These are phyloP conservation scores for Penstemon davidsonii DNA, from an alignment of 257 asterid species.

Conservation along the genomic window DNA sequence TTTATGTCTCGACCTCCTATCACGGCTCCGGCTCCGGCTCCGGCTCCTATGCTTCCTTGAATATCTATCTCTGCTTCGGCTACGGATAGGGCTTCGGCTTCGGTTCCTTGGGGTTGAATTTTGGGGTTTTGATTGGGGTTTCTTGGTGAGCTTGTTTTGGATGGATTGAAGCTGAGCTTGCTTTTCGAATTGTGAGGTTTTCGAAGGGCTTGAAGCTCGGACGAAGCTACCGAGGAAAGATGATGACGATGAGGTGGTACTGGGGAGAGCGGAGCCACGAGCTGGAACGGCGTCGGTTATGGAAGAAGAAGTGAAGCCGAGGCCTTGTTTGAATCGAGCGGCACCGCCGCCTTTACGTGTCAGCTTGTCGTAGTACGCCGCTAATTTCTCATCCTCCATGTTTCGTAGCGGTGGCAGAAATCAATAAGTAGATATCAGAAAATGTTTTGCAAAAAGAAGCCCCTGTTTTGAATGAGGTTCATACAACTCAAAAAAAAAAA, in stretches of 20 bases:
- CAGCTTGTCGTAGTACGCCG: conserved; percentile 88
- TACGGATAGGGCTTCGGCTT: conserved; percentile 36
- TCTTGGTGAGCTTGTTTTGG: conserved; percentile 68
- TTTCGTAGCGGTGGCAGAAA: conserved; percentile 13
- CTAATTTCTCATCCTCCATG: conserved; percentile 95
- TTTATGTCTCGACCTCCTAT: conserved; percentile 33
- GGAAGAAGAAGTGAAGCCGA: conserved; percentile 68
- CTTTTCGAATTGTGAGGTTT: conserved; percentile 49
- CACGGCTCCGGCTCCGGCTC: conserved; percentile 42
- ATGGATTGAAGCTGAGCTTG: conserved; percentile 65
- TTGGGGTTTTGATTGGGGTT: conserved; percentile 33
- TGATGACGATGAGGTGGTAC: conserved; percentile 55
- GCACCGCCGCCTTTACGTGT: conserved; percentile 90
- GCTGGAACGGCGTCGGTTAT: conserved; percentile 46
- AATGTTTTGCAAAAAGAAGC: no score
- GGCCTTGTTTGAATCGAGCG: conserved; percentile 87
- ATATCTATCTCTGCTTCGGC: not conserved
- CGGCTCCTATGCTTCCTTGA: conserved; percentile 26
- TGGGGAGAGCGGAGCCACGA: conserved; percentile 66
- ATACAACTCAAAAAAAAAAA: no score
- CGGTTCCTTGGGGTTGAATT: conserved; percentile 15
- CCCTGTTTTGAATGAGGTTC: no score
- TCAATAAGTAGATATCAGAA: no score
- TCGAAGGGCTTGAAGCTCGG: conserved; percentile 71
- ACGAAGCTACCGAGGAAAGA: conserved; percentile 72